Base-by-base conservation (phyloP, 1,284 basidiomycete species). In the Sporisorium scitamineum region DNA sequence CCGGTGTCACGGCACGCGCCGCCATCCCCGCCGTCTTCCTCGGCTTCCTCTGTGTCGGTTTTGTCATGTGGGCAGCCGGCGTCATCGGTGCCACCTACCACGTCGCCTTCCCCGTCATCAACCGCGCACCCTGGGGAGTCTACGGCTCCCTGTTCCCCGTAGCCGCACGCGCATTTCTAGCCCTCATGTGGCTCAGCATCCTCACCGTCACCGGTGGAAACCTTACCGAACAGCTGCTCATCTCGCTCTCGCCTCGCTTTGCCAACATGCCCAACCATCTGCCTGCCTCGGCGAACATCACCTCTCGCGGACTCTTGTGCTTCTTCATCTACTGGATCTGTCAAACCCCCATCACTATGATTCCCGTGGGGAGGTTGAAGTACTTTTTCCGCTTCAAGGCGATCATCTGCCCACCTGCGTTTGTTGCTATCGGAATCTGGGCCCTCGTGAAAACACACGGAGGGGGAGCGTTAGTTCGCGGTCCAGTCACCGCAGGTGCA, bases 81-180 rank as follows among this genome's bases (percentile, higher is more conserved):
- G 57, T 62, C 24, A 71, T 71, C 26, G 69, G 69, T 3, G 57
- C 61, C 20, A 57, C 58, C 14, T 71, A 71, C 53, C 69, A 71
- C 26, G 54, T 71, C n/a, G 51, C 69, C 7, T 71, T 71, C n/a
- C 69, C 69, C 37, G 63, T 71, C 32, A 66, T 67, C 54, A 71
- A 66, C 41, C 42, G 63, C 3, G 57, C 63, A n/a, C 55, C 65
- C 2, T 71, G 69, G 69, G 69, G 63, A 8, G 42, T 67, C 31
- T 52, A 61, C 14, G 68, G 68, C 10, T 60, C 55, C 14, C 48
- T 59, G 5, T 65, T 71, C 41, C 62, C 65, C 41, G 60, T 68
- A 2, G 51, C 53, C 10, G 57, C 57, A 2, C 32, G 66, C 4
- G 61, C 58, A 0, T 68, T 68, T 14, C 16, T 68, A 11, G 60